A percentile compares a stretch with the other conserved stretches of the same genome.
phyloP scores from a whole-genome alignment of 202 grass and related monocot genomes.

The Sporobolus alterniflorus region DNA sequence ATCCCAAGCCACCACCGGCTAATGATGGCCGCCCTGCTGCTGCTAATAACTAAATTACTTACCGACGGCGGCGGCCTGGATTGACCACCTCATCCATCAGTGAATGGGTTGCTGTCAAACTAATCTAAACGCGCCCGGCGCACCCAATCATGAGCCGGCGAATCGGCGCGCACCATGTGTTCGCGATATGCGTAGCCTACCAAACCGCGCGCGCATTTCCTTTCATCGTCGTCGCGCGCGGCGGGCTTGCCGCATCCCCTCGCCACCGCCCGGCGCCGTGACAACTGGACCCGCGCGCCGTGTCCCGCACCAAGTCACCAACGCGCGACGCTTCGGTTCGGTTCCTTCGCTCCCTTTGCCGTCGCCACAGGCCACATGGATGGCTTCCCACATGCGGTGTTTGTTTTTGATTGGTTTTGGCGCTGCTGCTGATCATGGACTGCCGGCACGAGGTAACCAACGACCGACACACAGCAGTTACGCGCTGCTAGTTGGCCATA shows the following conservation, averaged over 20 bases:
- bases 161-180: conserved; percentile 10
- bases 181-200: conserved; percentile 4
- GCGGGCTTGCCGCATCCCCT: conserved; percentile 2
- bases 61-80: neutral
- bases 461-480: neutral
- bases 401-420: neutral
- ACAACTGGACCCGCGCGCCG: neutral
- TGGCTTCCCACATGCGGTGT: conserved; percentile 6
- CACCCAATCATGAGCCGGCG: conserved; percentile 31
- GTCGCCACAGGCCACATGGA: conserved; percentile 14
- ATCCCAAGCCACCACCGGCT: neutral
- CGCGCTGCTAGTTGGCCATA: neutral
- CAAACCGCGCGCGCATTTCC: neutral
- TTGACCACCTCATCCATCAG: neutral
- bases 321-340: neutral
- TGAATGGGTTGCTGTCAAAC: conserved; percentile 19
- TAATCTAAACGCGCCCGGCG: neutral
- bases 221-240: neutral
- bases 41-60: neutral
- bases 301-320: neutral
- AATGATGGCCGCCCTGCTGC: neutral
- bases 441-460: conserved; percentile 17
- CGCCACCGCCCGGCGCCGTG: neutral
- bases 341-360: neutral
- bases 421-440: neutral